These are phyloP conservation scores for Cynara cardunculus DNA, from an alignment of 129 eudicot species.

Conservation along the genomic window DNA sequence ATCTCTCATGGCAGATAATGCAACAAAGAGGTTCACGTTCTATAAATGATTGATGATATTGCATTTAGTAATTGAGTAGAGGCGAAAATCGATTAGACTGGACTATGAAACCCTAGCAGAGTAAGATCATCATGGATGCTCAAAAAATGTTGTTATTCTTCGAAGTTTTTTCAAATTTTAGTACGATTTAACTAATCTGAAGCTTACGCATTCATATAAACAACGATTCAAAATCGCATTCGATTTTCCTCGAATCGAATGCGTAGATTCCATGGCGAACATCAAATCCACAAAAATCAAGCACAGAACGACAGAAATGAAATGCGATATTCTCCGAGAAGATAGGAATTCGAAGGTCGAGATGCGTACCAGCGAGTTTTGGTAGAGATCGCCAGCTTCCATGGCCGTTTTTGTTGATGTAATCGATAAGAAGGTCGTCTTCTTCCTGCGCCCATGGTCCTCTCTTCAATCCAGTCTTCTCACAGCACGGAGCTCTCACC, in stretches of 20 bases:
- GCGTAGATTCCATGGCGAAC: not conserved
- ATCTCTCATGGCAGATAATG: too few relatives aligned
- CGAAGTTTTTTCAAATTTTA: too few relatives aligned
- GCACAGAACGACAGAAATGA: not conserved
- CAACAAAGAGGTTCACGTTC: too few relatives aligned
- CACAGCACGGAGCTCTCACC: slow-evolving; percentile 87
- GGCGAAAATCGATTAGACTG: not conserved
- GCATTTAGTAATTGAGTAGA: not conserved
- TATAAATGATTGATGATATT: not conserved
- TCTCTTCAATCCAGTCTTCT: slow-evolving; percentile 67
- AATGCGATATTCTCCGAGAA: not conserved
- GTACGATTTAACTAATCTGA: not conserved
- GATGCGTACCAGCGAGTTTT: slow-evolving; percentile 61
- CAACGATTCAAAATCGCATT: not conserved
- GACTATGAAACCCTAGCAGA: not conserved
- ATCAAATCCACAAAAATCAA: not conserved
- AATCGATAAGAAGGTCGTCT: slow-evolving; percentile 58
- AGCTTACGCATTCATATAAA: not conserved
- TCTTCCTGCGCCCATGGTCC: slow-evolving; percentile 90
- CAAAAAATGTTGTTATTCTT: not conserved
- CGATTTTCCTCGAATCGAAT: not conserved
- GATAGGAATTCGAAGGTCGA: not conserved
- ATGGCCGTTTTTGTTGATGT: slow-evolving; percentile 61
- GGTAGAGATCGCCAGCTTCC: slow-evolving; percentile 95
- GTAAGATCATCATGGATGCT: not conserved